These are phyloP conservation scores for Zopfia rhizophila DNA, from an alignment of 2,329 filamentous ascomycete genomes.

Conservation along the genomic window DNA sequence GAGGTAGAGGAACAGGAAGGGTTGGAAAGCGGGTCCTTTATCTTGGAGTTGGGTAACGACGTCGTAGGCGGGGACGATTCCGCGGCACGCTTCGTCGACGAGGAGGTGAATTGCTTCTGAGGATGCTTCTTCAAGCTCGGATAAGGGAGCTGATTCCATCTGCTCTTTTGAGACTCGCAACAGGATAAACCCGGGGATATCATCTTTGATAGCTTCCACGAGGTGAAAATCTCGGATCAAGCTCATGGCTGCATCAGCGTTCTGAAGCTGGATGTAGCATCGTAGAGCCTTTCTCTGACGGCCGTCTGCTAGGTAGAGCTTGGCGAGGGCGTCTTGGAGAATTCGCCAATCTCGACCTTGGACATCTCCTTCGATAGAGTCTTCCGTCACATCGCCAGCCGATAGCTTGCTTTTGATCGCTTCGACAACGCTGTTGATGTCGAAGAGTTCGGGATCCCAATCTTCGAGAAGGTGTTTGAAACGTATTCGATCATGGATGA, in stretches of 20 bases:
- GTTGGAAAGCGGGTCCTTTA: constrained; percentile 66
- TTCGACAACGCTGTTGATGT: constrained; percentile 78
- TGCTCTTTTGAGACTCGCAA: constrained; percentile 82
- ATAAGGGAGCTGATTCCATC: constrained; percentile 70
- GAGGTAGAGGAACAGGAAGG: constrained; percentile 93
- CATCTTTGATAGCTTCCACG: constrained; percentile 87
- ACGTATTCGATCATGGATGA: constrained; percentile 77
- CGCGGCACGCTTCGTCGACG: constrained; percentile 90
- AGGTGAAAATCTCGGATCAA: constrained; percentile 89
- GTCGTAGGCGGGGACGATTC: constrained; percentile 79
- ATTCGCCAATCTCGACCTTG: constrained; percentile 86
- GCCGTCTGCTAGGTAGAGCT: constrained; percentile 83
- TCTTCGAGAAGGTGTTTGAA: constrained; percentile 82
- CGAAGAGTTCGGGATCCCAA: constrained; percentile 88
- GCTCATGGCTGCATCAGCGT: constrained; percentile 87
- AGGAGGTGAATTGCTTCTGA: constrained; percentile 86
- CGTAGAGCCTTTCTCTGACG: constrained; percentile 84
- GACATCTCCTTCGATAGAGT: constrained; percentile 78
- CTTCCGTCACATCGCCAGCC: constrained; percentile 77
- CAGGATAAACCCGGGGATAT: constrained; percentile 88
- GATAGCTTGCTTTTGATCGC: constrained; percentile 85
- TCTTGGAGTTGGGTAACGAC: constrained; percentile 82
- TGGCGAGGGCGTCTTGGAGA: constrained; percentile 86
- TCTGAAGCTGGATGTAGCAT: constrained; percentile 89
- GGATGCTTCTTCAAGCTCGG: constrained; percentile 81